Conservation (phyloP, 108 stramenopile species). For the Skeletonema marinoi region DNA sequence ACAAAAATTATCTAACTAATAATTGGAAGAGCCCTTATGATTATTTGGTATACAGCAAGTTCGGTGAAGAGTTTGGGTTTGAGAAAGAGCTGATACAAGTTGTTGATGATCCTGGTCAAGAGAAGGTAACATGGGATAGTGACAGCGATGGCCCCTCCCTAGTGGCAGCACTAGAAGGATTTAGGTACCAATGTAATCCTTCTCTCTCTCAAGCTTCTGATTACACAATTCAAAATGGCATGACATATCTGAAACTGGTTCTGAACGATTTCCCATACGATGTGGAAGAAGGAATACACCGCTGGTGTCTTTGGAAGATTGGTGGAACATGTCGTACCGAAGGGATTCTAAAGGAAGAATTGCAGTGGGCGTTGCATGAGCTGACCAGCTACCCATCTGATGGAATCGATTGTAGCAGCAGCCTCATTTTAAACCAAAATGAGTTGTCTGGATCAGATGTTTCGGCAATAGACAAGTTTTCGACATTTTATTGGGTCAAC, state of each 20-base stretch:
- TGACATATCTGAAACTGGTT: conserved; percentile 46
- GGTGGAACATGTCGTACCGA: conserved; percentile 40
- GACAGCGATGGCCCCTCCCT: not conserved
- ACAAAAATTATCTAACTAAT: conserved; percentile 19
- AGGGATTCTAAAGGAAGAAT: conserved; percentile 26
- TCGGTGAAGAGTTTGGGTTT: conserved; percentile 45
- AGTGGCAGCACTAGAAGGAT: conserved; percentile 4
- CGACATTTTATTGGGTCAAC: conserved; percentile 42
- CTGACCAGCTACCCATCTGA: conserved; percentile 10
- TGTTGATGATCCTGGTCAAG: not conserved
- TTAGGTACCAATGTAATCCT: conserved; percentile 23
- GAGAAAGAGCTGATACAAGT: conserved; percentile 3
- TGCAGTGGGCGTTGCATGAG: conserved; percentile 38
- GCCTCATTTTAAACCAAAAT: conserved; percentile 16
- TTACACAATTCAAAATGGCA: conserved; percentile 15
- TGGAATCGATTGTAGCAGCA: conserved; percentile 19
- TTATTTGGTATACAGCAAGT: conserved; percentile 39
- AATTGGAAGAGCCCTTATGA: conserved; percentile 47
- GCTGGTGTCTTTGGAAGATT: conserved; percentile 82
- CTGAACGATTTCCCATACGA: conserved; percentile 81
- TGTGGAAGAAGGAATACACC: conserved; percentile 56
- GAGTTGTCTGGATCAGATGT: not conserved
- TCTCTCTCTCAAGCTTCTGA: conserved; percentile 35
- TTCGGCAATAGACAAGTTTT: not conserved
- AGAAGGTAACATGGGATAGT: not conserved